Conservation (phyloP, 441 rosid species). For the Erodium moschatum region DNA sequence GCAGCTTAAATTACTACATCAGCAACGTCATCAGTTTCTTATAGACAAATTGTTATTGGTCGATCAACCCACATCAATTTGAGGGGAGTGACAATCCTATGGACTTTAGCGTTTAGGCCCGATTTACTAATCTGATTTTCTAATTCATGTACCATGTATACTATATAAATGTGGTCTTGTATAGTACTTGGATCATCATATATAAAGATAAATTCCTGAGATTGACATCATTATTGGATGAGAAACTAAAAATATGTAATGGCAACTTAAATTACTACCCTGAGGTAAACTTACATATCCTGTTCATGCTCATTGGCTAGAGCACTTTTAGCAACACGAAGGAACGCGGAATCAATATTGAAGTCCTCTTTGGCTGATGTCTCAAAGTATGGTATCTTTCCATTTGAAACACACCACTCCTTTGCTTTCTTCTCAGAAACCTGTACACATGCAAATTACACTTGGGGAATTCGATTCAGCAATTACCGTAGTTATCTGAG, state of each 20-base stretch:
- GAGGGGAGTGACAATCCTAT: not conserved
- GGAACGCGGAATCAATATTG: slow-evolving; percentile 78
- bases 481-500: not conserved
- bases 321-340: slow-evolving; percentile 72
- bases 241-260: not conserved
- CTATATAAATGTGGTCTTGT: too few species aligned
- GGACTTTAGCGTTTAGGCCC: too few species aligned
- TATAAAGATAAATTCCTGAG: not conserved
- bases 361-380: slow-evolving; percentile 91
- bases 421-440: slow-evolving; percentile 93
- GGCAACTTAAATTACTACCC: not conserved
- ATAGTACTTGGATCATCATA: too few species aligned
- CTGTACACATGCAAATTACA: slow-evolving; percentile 27
- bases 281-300: slow-evolving; percentile 58
- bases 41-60: not conserved
- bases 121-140: too few species aligned
- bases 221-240: not conserved
- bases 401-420: slow-evolving; percentile 85
- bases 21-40: not conserved
- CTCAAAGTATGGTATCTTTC: slow-evolving; percentile 79
- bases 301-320: slow-evolving; percentile 71
- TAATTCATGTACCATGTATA: too few species aligned
- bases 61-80: not conserved
- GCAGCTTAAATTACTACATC: too few species aligned
- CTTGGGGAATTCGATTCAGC: not conserved